phyloP scores from a whole-genome alignment of 768 basidiomycete species.

The Tubosaeta brunneosetosa region DNA sequence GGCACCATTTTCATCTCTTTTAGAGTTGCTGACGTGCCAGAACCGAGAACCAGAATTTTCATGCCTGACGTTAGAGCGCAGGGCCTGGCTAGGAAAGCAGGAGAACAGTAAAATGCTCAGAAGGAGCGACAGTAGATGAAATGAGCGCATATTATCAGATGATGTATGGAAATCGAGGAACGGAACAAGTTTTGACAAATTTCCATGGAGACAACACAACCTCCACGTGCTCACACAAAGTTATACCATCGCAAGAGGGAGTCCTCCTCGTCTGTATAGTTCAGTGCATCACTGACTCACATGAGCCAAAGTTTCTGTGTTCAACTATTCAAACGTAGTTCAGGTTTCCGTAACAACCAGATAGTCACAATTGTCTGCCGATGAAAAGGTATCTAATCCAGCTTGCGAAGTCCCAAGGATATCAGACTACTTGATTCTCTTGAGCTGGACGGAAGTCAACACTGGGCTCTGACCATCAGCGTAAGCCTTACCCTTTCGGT shows the following conservation, averaged over 20 bases:
- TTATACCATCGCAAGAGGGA: too few relatives aligned
- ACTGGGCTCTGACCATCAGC: conserved; percentile 13
- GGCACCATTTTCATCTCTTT: conserved; percentile 13
- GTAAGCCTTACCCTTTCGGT: conserved; percentile 65
- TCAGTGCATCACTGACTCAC: not conserved
- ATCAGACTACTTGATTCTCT: conserved; percentile 47
- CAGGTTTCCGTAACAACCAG: not conserved
- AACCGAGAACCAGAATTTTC: conserved; percentile 9
- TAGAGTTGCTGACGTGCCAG: conserved; percentile 1
- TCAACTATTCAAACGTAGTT: not conserved
- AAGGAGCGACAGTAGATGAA: conserved; percentile 23
- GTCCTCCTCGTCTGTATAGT: not conserved
- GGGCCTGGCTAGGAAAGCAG: conserved; percentile 8
- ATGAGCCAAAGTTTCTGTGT: not conserved
- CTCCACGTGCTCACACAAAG: not conserved
- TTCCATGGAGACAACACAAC: not conserved
- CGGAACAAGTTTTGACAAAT: not conserved
- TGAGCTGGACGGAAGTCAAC: conserved; percentile 41
- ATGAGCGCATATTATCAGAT: conserved; percentile 26
- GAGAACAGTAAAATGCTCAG: conserved; percentile 13
- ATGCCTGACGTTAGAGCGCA: conserved; percentile 5
- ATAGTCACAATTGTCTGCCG: not conserved
- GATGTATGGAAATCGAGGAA: not conserved
- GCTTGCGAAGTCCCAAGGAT: not conserved
- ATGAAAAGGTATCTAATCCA: conserved; percentile 18